Base-by-base conservation (phyloP, 2,329 filamentous ascomycete genomes). In the Intubia oerlemansii region DNA sequence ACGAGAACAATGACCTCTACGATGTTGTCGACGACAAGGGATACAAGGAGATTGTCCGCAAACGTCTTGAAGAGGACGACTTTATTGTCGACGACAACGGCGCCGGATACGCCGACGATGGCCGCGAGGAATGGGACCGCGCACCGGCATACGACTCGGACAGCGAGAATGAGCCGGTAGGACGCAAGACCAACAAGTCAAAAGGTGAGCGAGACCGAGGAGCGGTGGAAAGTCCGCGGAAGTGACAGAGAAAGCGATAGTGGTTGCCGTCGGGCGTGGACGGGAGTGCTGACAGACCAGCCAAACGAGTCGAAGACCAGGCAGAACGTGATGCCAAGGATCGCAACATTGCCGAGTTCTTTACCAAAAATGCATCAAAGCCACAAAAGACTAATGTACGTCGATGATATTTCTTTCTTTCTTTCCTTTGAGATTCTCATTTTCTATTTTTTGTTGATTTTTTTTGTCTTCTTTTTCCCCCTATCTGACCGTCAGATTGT, bases 11-110 rank as follows among this genome's bases (percentile, higher is more conserved):
- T 38, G 70, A 79, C 40, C 59, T 98, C 25, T 98, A 95, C 54
- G 88, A 95, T 37, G 84, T 91, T 43, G 82, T 98, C 27, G 84
- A 95, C 45, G 88, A 98, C 43, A 85, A 88, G 44, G 78, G 79
- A 29, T 98, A 98, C 60, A 93, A 93, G 57, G 90, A 90, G 49
- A 75, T 95, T 39, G 82, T 98, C 10, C 69, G 88, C 24, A 70
- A 75, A 32, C 74, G 88, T 26, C 60, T 98, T 29, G 79, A 95
- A 45, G 64, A 91, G 43, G 88, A 98, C 42, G 88, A 98, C 53
- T 98, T 98, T 44, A 85, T 98, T 29, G 84, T 98, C 34, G 88
- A 95, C 56, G 88, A 98, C 54, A 91, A 93, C 55, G 85, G 85
- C 44, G 81, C 85, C 47, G 85, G 88, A 21, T 98, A 98, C 44